phyloP scores from a whole-genome alignment of 2,329 filamentous ascomycete genomes.

The Alternaria novae-zelandiae region DNA sequence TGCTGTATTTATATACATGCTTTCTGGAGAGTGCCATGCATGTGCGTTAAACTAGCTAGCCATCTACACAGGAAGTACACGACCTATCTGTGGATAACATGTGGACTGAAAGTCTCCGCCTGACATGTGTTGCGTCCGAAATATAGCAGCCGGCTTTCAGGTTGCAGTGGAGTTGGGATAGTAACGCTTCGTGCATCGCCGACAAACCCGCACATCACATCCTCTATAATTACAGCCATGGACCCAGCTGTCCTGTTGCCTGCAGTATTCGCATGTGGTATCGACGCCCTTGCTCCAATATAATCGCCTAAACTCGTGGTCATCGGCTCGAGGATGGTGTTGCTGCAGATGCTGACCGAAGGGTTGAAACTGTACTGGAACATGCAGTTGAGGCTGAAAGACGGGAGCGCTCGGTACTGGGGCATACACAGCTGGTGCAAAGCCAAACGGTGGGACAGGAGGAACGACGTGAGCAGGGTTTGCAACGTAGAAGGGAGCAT shows the following conservation, averaged over 20 bases:
- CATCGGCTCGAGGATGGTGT: background rate
- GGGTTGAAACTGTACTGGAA: no score
- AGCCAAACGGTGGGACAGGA: no score
- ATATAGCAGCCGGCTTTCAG: background rate
- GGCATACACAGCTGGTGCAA: no score
- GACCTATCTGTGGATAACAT: no score
- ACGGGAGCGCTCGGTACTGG: no score
- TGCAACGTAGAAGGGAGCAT: no score
- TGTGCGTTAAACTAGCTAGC: background rate
- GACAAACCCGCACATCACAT: no score
- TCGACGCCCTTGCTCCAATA: background rate
- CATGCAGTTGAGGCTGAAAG: no score
- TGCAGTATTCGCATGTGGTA: background rate
- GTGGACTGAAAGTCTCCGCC: no score
- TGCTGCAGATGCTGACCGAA: no score
- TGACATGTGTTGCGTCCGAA: background rate
- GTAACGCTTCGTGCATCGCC: no score
- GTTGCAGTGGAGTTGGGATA: background rate
- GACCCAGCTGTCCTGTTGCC: background rate
- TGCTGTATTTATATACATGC: background rate
- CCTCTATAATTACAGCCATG: background rate
- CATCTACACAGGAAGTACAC: background rate
- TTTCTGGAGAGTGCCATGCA: background rate
- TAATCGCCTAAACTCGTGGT: background rate
- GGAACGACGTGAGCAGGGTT: no score